Base-by-base conservation (phyloP, 2,329 filamentous ascomycete genomes). In the Cercospora brassicicola region DNA sequence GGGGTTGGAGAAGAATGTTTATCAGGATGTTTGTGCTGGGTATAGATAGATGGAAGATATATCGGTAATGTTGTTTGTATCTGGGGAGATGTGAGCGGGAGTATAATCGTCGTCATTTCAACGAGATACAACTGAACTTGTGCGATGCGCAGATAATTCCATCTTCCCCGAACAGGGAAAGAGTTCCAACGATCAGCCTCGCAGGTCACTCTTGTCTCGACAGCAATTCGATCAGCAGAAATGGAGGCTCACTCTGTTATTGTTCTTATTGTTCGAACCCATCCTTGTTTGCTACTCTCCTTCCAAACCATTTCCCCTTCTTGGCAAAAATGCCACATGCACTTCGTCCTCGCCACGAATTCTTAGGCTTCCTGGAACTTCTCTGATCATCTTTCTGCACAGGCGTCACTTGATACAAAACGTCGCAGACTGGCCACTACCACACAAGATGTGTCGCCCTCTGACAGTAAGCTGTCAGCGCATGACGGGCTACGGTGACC, bases 401-500 rank as follows among this genome's bases (percentile, higher is more conserved):
- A 4, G n/a, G 11, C 5, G 5, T 55, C 15, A 13, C 48, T 11
- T 26, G 48, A 30, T 15, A 30, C 26, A 13, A 13, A 55, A n/a
- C 8, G 9, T 36, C 8, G 28, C n/a, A 36, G 4, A 59, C 31
- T 23, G 28, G n/a, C n/a, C 10, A 23, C 8, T 11, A 33, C 8
- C 28, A 42, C 28, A 31, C 56, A 63, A 51, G n/a, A 67, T 72
- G 63, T 70, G 67, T 51, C 59, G 59, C 15, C 56, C 59, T 4
- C 62, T 71, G 48, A 69, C 59, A 3, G 69, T 71, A 6, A 48
- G 33, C 30, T 71, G 69, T 62, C 55, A 61, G 36, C 59, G 63
- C 30, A 20, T 42, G 30, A 56, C 36, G 30, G 9, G 18, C 42
- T 62, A 63, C n/a, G 45, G 42, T 15, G 30, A 62, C 0, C 23